Conservation (phyloP, 2,329 filamentous ascomycete genomes). For the Alternaria gaisen region DNA sequence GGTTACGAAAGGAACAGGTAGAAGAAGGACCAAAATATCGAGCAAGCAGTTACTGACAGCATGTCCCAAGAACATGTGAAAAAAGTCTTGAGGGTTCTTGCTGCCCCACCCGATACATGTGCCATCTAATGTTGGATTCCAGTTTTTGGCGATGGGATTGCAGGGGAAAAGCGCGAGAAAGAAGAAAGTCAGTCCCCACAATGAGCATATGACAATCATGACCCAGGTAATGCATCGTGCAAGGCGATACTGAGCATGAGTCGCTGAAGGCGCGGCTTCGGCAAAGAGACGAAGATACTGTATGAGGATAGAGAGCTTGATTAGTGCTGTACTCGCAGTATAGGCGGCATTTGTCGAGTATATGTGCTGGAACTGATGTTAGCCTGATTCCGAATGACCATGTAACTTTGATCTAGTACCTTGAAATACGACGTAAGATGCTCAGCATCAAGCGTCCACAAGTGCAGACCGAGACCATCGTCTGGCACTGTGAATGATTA, state of each 20-base stretch:
- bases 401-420: conserved; percentile 19
- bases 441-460: conserved; percentile 32
- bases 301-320: conserved; percentile 50
- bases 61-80: conserved; percentile 41
- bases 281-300: conserved; percentile 51
- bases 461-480: conserved; percentile 46
- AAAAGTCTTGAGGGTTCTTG: conserved; percentile 40
- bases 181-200: conserved; percentile 46
- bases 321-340: conserved; percentile 42
- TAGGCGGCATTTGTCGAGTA: conserved; percentile 45
- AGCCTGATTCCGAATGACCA: not conserved
- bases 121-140: conserved; percentile 32
- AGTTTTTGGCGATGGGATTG: conserved; percentile 42
- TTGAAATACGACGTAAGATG: conserved; percentile 40
- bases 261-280: conserved; percentile 23
- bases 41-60: conserved; percentile 44
- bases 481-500: conserved; percentile 38
- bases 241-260: conserved; percentile 16
- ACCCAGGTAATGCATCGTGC: conserved; percentile 30
- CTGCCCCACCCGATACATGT: conserved; percentile 49
- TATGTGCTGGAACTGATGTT: conserved; percentile 32
- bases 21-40: conserved; percentile 41
- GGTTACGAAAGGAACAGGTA: conserved; percentile 46
- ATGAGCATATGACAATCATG: conserved; percentile 31
- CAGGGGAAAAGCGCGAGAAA: conserved; percentile 44